Conservation (phyloP, 1,284 basidiomycete species). For the Moesziomyces aphidis region DNA sequence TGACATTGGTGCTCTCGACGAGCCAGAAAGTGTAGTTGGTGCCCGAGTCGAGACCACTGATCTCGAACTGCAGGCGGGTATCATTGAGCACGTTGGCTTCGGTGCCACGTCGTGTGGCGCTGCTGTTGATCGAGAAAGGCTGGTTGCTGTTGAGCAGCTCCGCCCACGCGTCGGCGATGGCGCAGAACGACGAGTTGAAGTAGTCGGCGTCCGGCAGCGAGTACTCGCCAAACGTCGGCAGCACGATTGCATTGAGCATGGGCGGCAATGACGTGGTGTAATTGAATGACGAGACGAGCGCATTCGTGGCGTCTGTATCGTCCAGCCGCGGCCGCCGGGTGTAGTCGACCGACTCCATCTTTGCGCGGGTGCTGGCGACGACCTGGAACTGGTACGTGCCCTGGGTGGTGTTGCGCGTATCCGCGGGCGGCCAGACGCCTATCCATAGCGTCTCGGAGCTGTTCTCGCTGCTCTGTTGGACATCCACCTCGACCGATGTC, state of each 20-base stretch:
- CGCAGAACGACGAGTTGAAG: slow-evolving; percentile 66
- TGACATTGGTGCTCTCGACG: slow-evolving; percentile 47
- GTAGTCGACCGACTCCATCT: slow-evolving; percentile 49
- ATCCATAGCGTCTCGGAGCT: slow-evolving; percentile 56
- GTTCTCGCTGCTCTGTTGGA: slow-evolving; percentile 28
- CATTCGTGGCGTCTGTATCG: slow-evolving; percentile 64
- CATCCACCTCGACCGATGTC: slow-evolving; percentile 36
- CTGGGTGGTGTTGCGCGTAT: slow-evolving; percentile 36
- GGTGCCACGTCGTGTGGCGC: slow-evolving; percentile 53
- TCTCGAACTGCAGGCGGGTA: slow-evolving; percentile 48
- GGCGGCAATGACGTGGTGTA: slow-evolving; percentile 52
- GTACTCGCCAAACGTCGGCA: slow-evolving; percentile 51
- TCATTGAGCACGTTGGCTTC: slow-evolving; percentile 36
- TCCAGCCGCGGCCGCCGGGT: slow-evolving; percentile 51
- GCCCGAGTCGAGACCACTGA: slow-evolving; percentile 54
- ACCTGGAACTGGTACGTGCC: slow-evolving; percentile 52
- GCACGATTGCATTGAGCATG: slow-evolving; percentile 56
- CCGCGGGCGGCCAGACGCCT: slow-evolving; percentile 58
- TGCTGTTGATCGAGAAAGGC: slow-evolving; percentile 42
- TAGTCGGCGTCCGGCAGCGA: slow-evolving; percentile 56
- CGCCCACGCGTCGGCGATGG: slow-evolving; percentile 52
- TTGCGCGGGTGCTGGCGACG: slow-evolving; percentile 37
- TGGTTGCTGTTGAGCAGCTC: slow-evolving; percentile 16
- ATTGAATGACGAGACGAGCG: slow-evolving; percentile 65
- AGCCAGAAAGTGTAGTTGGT: slow-evolving; percentile 69